Percentiles rank a stretch among this genome's conserved stretches.
Conservation (phyloP, 1,284 basidiomycete genomes). For the Pyrrhoderma lamaoense region DNA sequence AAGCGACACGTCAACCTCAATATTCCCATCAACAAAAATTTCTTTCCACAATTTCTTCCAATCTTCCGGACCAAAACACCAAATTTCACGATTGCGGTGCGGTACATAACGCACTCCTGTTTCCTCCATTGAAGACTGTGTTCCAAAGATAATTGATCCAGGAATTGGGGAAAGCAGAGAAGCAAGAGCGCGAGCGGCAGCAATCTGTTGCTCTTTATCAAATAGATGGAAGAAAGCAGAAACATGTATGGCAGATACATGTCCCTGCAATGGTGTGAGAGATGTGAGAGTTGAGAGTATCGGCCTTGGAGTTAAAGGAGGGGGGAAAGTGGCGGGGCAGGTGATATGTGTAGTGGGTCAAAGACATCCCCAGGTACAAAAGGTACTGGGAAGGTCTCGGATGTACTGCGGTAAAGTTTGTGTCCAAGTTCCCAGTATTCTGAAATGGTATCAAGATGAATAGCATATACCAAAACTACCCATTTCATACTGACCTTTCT, state of each 20-base stretch:
- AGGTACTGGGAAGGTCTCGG: conserved; percentile 20
- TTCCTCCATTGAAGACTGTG: conserved; percentile 21
- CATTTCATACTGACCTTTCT: conserved; percentile 16
- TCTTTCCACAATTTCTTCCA: conserved; percentile 15
- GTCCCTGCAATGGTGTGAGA: conserved; percentile 38
- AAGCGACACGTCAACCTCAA: not conserved
- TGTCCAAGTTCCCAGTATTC: conserved; percentile 24
- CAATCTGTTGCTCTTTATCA: conserved; percentile 33
- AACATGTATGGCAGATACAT: conserved; percentile 40
- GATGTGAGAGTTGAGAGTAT: conserved; percentile 28
- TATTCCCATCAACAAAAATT: conserved; percentile 11
- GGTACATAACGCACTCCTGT: no score
- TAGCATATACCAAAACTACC: no score
- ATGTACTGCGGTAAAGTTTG: conserved; percentile 20
- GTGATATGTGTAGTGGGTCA: conserved; percentile 27
- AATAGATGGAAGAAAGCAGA: conserved; percentile 49
- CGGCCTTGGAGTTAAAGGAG: conserved; percentile 25
- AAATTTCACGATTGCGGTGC: not conserved
- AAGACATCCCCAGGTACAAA: conserved; percentile 22
- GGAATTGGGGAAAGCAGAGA: conserved; percentile 33
- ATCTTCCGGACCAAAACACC: conserved; percentile 10
- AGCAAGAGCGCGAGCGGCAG: conserved; percentile 34
- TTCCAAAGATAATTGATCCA: conserved; percentile 33
- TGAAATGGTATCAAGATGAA: no score
- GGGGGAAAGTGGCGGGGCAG: conserved; percentile 21